A percentile compares a stretch with the other conserved stretches of the same genome.
Conservation (phyloP, 306 rosid species). For the Rosa rugosa region DNA sequence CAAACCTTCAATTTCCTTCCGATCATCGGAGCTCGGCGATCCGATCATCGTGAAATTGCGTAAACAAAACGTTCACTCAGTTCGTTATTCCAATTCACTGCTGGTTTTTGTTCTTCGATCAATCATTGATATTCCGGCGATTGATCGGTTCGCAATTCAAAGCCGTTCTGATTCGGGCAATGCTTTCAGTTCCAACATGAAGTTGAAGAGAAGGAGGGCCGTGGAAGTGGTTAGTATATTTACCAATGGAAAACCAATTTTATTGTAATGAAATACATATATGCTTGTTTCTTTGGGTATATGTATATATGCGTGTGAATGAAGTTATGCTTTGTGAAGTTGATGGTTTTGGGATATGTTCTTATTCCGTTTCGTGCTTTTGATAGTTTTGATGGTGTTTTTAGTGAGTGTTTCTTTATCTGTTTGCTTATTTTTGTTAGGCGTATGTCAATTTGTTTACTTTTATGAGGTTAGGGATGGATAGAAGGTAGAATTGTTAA, state of each 20-base stretch:
- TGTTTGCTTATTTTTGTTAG: background rate
- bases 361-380: background rate
- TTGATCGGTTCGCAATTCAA: slow-evolving; percentile 47
- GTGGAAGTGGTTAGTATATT: slow-evolving; percentile 85
- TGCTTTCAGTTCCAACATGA: slow-evolving; percentile 81
- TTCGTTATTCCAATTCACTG: slow-evolving; percentile 17
- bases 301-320: background rate
- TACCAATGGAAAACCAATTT: slow-evolving; percentile 4
- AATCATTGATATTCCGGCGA: slow-evolving; percentile 33
- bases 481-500: background rate
- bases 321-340: background rate
- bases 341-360: slow-evolving; percentile 9
- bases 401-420: background rate
- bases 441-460: background rate
- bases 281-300: background rate
- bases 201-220: slow-evolving; percentile 86
- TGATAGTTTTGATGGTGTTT: background rate
- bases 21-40: slow-evolving; percentile 30
- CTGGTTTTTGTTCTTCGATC: slow-evolving; percentile 31
- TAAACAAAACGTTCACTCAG: slow-evolving; percentile 29
- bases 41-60: slow-evolving; percentile 33
- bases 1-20: slow-evolving; percentile 6
- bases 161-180: slow-evolving; percentile 44
- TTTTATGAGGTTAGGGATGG: slow-evolving; percentile 1
- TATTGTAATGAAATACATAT: background rate